phyloP scores from a whole-genome alignment of 2,329 filamentous ascomycete genomes.

The Arthrobotrys entomopaga region DNA sequence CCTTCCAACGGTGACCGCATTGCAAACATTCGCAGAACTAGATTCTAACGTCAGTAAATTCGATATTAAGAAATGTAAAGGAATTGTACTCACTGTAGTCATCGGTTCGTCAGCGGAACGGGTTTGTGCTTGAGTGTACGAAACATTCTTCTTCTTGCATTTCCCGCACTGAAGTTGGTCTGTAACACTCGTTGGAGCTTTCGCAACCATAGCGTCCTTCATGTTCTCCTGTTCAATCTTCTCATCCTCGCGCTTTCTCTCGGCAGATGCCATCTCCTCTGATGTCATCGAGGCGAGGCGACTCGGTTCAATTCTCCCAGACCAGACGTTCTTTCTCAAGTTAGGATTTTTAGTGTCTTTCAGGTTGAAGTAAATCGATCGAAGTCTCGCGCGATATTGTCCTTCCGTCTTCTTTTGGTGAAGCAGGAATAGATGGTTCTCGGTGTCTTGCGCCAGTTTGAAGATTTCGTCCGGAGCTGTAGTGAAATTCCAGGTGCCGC shows the following conservation, averaged over 20 bases:
- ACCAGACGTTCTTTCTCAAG: constrained; percentile 79
- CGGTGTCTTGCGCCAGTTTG: constrained; percentile 73
- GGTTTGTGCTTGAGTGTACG: constrained; percentile 95
- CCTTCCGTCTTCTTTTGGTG: constrained; percentile 76
- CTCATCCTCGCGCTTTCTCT: constrained; percentile 79
- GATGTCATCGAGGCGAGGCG: constrained; percentile 86
- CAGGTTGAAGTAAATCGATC: constrained; percentile 91
- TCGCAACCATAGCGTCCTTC: constrained; percentile 94
- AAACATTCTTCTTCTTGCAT: constrained; percentile 92
- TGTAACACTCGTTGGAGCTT: constrained; percentile 89
- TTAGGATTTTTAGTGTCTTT: constrained; percentile 88
- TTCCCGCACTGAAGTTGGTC: constrained; percentile 88
- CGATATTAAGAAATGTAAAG: background rate
- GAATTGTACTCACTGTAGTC: constrained; percentile 67
- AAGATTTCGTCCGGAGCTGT: constrained; percentile 73
- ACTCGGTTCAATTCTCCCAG: constrained; percentile 75
- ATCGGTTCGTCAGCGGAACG: constrained; percentile 93
- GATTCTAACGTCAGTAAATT: background rate
- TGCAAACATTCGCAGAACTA: constrained; percentile 75
- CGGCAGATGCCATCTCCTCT: constrained; percentile 88
- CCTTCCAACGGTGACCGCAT: constrained; percentile 78
- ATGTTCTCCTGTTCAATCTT: constrained; percentile 90
- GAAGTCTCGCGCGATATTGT: constrained; percentile 86
- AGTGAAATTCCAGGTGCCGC: constrained; percentile 29
- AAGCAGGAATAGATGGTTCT: constrained; percentile 76